Base-by-base conservation (phyloP, 139 green algal species). In the Penium margaritaceum region DNA sequence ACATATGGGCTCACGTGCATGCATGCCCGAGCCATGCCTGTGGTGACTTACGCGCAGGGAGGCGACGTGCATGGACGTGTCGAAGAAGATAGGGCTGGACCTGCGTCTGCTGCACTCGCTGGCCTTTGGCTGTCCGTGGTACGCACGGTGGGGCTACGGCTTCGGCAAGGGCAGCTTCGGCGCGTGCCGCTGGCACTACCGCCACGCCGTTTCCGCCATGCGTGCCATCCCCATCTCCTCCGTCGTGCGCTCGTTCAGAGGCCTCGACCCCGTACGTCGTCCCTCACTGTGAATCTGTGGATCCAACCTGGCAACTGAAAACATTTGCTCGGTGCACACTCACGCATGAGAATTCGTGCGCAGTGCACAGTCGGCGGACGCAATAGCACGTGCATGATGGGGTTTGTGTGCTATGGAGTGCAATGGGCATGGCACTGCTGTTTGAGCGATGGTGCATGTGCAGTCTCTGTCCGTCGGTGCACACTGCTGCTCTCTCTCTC, bases 141-240 rank as follows among this genome's bases (percentile, higher is more conserved):
- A 99, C 76, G 91, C 89, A 55, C 86, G 87, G 60, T 96, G 89
- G 84, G 92, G 90, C 14, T 99, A 97, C 76, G 61, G 69, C 35
- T 97, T 96, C 76, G 93, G 93, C 3, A 85, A 92, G 19, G 90
- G 87, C 2, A 80, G 80, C 2, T 97, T 90, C 82, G 92, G 91
- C 78, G 89, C 94, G 66, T 71, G 72, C 4, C 33, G 65, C 21
- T 36, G 79, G 9, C 65, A 84, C n/a, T 95, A 91, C 78, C 29
- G 67, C 30, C 33, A 70, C 17, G 89, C 90, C 3, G 72, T 90
- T 41, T 39, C 60, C 29, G 51, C 51, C 0, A 24, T 24, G 51
- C 24, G 24, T 24, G n/a, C 51, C 24, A 60, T 24, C 17, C 51
- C 51, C 6, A n/a, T 60, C 30, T n/a, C n/a, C 0, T n/a, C 21